Percentiles rank a stretch among this genome's conserved stretches.
Conservation (phyloP, 2,329 filamentous ascomycete genomes). For the Aspergillus sp. region DNA sequence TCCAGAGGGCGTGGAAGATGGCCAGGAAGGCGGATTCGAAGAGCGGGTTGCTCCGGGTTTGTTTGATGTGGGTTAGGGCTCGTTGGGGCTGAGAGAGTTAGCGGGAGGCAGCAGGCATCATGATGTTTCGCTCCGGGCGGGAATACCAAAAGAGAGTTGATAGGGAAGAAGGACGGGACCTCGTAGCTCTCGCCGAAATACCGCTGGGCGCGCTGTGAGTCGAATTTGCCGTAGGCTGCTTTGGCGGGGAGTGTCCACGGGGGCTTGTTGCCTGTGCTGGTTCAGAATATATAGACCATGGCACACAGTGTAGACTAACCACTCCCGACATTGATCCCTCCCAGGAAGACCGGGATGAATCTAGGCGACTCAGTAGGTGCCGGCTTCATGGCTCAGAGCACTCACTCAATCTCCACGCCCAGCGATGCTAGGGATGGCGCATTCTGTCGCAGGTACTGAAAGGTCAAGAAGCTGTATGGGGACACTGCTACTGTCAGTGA, state of each 20-base stretch:
- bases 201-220: conserved; percentile 40
- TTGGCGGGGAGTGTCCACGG: conserved; percentile 65
- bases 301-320: conserved; percentile 35
- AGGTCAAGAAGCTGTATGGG: conserved; percentile 44
- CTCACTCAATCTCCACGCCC: conserved; percentile 58
- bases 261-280: conserved; percentile 63
- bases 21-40: conserved; percentile 48
- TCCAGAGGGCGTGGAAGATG: conserved; percentile 56
- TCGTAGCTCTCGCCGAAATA: conserved; percentile 40
- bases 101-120: conserved; percentile 24
- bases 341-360: conserved; percentile 63
- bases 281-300: too few relatives aligned
- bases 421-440: conserved; percentile 46
- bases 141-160: conserved; percentile 43
- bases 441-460: conserved; percentile 51
- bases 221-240: conserved; percentile 47
- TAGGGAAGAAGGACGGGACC: conserved; percentile 44
- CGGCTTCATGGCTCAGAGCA: neutral
- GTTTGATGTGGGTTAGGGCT: conserved; percentile 57
- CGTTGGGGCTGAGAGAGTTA: conserved; percentile 48
- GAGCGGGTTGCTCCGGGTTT: conserved; percentile 37
- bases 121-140: too few relatives aligned
- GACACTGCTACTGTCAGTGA: conserved; percentile 60
- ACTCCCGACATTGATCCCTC: conserved; percentile 53
- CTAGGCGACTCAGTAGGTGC: conserved; percentile 30